phyloP scores from a whole-genome alignment of 208 protist species.

The Trypanosoma mega region DNA sequence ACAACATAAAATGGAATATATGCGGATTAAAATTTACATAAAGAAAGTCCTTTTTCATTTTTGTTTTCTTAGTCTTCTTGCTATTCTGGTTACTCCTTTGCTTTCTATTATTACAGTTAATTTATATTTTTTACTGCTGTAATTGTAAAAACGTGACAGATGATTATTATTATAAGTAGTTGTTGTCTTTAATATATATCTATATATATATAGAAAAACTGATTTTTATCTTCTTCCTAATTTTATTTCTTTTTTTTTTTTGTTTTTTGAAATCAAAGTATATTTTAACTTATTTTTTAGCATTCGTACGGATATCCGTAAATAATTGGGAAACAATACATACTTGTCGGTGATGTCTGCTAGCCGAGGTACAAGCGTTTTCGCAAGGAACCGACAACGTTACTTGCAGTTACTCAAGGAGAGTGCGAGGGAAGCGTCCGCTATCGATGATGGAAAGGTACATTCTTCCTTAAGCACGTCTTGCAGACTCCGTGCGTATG shows the following conservation, averaged over 20 bases:
- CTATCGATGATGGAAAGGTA: not conserved
- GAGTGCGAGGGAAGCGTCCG: conserved; percentile 12
- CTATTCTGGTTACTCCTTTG: no score
- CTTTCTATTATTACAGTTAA: no score
- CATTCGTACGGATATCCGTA: no score
- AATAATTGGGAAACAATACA: no score
- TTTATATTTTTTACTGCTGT: no score
- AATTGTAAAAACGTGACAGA: no score
- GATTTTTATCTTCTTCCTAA: not conserved
- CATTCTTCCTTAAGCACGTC: not conserved
- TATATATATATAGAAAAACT: conserved; percentile 1
- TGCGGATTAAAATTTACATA: no score
- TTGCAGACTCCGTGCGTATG: conserved; percentile 13
- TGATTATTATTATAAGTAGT: no score
- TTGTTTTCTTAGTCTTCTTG: no score
- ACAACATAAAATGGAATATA: no score
- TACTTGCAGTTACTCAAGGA: conserved; percentile 29
- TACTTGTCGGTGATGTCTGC: no score
- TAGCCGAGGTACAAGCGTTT: conserved; percentile 13
- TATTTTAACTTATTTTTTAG: not conserved
- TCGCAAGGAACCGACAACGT: conserved; percentile 25
- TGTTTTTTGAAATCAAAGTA: conserved; percentile 1
- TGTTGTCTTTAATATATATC: not conserved
- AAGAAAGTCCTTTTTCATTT: no score
- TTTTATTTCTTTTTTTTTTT: conserved; percentile 11